Conservation (phyloP, 192 early-diverging fungal species). For the Backusella liffmaniae region DNA sequence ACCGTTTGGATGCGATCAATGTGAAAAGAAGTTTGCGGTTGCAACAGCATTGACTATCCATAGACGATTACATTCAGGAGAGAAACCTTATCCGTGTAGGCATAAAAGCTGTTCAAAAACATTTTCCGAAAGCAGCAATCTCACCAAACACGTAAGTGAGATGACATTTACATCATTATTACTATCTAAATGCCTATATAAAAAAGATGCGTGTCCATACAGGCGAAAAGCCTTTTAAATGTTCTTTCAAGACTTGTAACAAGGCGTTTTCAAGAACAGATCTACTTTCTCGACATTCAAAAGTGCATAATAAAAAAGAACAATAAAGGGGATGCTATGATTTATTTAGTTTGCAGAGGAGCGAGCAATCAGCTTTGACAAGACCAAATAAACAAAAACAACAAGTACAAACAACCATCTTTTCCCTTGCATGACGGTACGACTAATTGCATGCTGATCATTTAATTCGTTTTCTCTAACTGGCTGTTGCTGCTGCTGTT, state of each 20-base stretch:
- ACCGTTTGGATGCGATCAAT: constrained; percentile 68
- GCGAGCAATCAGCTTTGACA: constrained; percentile 45
- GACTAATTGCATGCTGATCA: constrained; percentile 22
- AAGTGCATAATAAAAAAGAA: constrained; percentile 11
- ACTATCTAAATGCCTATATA: not conserved
- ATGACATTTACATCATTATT: not conserved
- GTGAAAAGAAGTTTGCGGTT: constrained; percentile 66
- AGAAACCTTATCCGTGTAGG: constrained; percentile 54
- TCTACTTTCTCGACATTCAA: constrained; percentile 38
- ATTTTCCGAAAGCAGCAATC: constrained; percentile 57
- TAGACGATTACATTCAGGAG: constrained; percentile 63
- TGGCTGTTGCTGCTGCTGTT: constrained; percentile 23
- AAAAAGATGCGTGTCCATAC: constrained; percentile 54
- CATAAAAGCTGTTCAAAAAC: constrained; percentile 51
- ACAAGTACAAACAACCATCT: constrained; percentile 57
- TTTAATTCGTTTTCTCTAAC: constrained; percentile 16
- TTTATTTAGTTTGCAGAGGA: constrained; percentile 9
- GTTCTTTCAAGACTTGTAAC: constrained; percentile 44
- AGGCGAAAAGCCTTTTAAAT: constrained; percentile 71
- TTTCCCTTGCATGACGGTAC: constrained; percentile 50
- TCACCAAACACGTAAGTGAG: constrained; percentile 49
- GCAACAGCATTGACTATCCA: constrained; percentile 71
- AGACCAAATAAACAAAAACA: constrained; percentile 55
- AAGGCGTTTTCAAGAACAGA: constrained; percentile 56
- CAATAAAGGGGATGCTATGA: too few relatives aligned